phyloP scores from a whole-genome alignment of 129 eudicot species.

The Centella asiatica region DNA sequence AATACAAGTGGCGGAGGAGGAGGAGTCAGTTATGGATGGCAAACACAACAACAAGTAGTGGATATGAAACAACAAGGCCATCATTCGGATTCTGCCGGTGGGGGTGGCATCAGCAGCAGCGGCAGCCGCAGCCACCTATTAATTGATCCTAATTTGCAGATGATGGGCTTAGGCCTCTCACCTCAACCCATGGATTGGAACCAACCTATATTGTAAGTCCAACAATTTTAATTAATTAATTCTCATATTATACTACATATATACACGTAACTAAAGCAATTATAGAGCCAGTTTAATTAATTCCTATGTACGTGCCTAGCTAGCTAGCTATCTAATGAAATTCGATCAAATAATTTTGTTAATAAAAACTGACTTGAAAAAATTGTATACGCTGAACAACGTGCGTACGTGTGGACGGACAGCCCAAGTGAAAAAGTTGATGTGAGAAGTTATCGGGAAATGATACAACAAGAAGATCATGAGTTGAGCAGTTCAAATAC shows the following conservation, averaged over 20 bases:
- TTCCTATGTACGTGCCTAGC: too few relatives aligned
- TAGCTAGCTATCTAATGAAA: too few relatives aligned
- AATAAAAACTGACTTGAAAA: too few relatives aligned
- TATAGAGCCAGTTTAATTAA: too few relatives aligned
- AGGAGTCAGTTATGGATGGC: conserved; percentile 27
- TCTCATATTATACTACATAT: conserved; percentile 9
- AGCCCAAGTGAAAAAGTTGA: conserved; percentile 57
- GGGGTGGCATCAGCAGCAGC: too few relatives aligned
- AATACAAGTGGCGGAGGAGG: not conserved
- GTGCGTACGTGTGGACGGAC: not conserved
- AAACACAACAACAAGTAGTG: conserved; percentile 15
- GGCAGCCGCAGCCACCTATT: conserved; percentile 3
- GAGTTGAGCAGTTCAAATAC: conserved; percentile 35
- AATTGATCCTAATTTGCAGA: conserved; percentile 36
- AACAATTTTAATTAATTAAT: conserved; percentile 12
- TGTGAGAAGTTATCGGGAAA: conserved; percentile 42
- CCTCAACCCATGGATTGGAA: conserved; percentile 77
- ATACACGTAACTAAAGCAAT: too few relatives aligned
- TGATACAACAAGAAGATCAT: conserved; percentile 50
- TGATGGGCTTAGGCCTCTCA: conserved; percentile 75
- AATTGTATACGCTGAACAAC: too few relatives aligned
- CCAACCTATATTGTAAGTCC: conserved; percentile 60
- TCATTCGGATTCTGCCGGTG: conserved; percentile 27
- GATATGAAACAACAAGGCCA: conserved; percentile 21
- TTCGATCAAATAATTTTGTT: too few relatives aligned